These are phyloP conservation scores for Boletus rubescentipes DNA, from an alignment of 768 basidiomycete species.

Conservation along the genomic window DNA sequence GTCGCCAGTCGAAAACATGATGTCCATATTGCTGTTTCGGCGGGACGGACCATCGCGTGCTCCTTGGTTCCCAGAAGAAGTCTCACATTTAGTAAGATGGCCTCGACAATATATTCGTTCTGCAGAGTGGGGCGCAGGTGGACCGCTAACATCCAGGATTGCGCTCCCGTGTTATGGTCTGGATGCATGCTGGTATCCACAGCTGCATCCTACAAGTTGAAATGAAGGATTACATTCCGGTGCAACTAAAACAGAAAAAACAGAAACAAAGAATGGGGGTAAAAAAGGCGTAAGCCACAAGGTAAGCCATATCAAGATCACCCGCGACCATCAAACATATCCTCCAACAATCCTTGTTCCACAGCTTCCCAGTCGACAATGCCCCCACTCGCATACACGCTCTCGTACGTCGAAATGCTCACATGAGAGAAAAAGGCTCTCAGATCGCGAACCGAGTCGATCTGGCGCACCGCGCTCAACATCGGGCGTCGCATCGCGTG, in stretches of 20 bases:
- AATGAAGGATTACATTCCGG: constrained; percentile 5
- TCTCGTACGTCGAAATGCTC: constrained; percentile 88
- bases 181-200: too few species aligned
- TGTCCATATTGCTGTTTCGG: too few species aligned
- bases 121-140: too few species aligned
- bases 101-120: too few species aligned
- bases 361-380: constrained; percentile 89
- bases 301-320: background rate
- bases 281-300: background rate
- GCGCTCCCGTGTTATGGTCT: too few species aligned
- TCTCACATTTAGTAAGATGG: too few species aligned
- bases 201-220: too few species aligned
- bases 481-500: constrained; percentile 71
- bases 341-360: constrained; percentile 74
- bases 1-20: too few species aligned
- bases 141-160: too few species aligned
- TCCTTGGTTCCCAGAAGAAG: too few species aligned
- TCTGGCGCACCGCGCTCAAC: constrained; percentile 63
- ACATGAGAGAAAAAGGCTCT: constrained; percentile 89
- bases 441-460: constrained; percentile 83
- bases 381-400: constrained; percentile 79
- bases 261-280: background rate
- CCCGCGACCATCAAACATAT: constrained; percentile 83
- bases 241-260: constrained; percentile 4
- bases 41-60: too few species aligned